Evolutionary conservation across 2,329 filamentous ascomycete genomes (phyloP), one percentile per base, ranked within the genome.

Genomic region (Rhytidhysteron rufulum): DNA sequence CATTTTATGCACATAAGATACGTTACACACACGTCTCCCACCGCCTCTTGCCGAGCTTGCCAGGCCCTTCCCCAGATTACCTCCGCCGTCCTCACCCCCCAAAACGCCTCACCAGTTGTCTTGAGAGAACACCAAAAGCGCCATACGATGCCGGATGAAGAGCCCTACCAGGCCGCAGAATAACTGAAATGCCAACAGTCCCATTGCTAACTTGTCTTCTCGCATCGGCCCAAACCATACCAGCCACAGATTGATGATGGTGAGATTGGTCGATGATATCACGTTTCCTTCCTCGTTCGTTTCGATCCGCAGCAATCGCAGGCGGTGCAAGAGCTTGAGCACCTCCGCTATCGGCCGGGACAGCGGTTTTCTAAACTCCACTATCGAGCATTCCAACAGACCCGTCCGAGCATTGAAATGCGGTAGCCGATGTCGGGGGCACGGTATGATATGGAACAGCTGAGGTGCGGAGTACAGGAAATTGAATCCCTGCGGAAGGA

Each of bases 401-500:
- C 89, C 90, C 4, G 87, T 88, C 42, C 85, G 78, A 37, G 85
- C 79, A 66, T 95, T 95, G 76, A 95, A 95, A 42, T 79, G 82
- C 16, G 93, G 93, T 31, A 98, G 75, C 45, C 93, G 82, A 71
- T 98, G 93, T 54, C 93, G 83, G 22, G 93, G 93, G 62, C 93
- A 98, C 13, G 90, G 90, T 37, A 98, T 78, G 30, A 98, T 60
- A 40, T 86, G 84, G 65, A 96, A 95, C 36, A 98, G 76, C 63
- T 98, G 93, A 5, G 93, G 93, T 1, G 79, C 80, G 29, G 90
- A 96, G 72, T 97, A 98, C 50, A 91, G 61, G 62, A 97, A 97
- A 72, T 98, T 98, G 78, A 94, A 89, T 55, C 94, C 86, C 69
- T 98, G 93, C 11, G 93, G 93, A 29, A 95, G 76, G 52, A 98